Percentiles rank a stretch among this genome's conserved stretches.
Conservation (phyloP, 345 rosid species). For the Eucalyptus regnans region DNA sequence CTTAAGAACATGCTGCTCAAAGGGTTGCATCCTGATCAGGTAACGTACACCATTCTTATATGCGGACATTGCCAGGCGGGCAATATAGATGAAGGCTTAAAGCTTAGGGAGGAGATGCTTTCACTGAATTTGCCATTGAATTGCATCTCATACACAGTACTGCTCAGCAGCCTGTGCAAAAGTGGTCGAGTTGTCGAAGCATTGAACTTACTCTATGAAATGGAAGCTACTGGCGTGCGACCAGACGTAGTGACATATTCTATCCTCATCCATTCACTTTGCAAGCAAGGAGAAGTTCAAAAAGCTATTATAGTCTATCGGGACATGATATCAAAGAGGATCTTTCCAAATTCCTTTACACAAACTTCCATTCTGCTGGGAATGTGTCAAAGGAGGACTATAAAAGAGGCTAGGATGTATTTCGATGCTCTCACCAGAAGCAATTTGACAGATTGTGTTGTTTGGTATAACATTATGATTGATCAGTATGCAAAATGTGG, state of each 20-base stretch:
- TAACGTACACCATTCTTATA: constrained; percentile 9
- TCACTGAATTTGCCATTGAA: constrained; percentile 37
- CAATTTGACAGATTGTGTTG: constrained; percentile 20
- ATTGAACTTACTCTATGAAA: constrained; percentile 25
- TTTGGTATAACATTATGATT: constrained; percentile 60
- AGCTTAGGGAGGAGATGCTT: constrained; percentile 39
- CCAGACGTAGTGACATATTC: constrained; percentile 59
- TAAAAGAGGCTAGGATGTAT: constrained; percentile 39
- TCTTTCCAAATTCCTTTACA: constrained; percentile 31
- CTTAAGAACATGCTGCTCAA: constrained; percentile 29
- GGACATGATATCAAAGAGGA: constrained; percentile 34
- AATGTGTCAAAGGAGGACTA: constrained; percentile 40
- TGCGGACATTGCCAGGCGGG: constrained; percentile 54
- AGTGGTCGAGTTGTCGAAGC: constrained; percentile 40
- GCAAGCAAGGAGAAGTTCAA: constrained; percentile 54
- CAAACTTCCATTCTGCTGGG: constrained; percentile 41
- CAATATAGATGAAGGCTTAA: constrained; percentile 40
- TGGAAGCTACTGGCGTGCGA: constrained; percentile 34
- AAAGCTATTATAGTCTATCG: constrained; percentile 38
- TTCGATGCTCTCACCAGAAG: constrained; percentile 32
- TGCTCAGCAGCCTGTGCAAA: constrained; percentile 66
- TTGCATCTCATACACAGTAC: constrained; percentile 28
- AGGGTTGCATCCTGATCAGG: constrained; percentile 45
- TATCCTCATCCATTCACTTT: constrained; percentile 58
- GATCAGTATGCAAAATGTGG: constrained; percentile 54